These are phyloP conservation scores for Pythium guiyangense DNA, from an alignment of 352 stramenopile species.

Conservation along the genomic window DNA sequence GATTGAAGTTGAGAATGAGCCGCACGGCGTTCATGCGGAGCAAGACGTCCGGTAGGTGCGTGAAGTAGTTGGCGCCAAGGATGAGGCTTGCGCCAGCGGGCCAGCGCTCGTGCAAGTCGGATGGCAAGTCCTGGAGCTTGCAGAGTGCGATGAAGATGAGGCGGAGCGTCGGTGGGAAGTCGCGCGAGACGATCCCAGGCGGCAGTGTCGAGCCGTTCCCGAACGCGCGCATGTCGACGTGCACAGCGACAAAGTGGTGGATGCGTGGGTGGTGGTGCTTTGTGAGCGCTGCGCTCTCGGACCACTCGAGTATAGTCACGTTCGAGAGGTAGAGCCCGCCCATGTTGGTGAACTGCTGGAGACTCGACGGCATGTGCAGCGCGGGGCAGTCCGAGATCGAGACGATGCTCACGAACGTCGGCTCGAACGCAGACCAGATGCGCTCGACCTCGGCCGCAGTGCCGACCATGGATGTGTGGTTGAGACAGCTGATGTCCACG, in stretches of 20 bases:
- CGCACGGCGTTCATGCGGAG: constrained; percentile 8
- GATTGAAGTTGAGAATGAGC: constrained; percentile 4
- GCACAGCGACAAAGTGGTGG: constrained; percentile 21
- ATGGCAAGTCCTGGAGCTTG: constrained; percentile 27
- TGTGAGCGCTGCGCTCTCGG: constrained; percentile 18
- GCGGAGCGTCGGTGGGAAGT: constrained; percentile 24
- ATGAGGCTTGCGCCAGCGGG: constrained; percentile 13
- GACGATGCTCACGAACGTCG: constrained; percentile 14
- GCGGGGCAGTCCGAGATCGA: constrained; percentile 22
- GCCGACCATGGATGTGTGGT: background rate
- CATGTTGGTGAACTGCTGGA: constrained; percentile 23
- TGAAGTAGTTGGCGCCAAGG: constrained; percentile 18
- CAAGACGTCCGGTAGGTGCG: constrained; percentile 17
- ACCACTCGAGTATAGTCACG: constrained; percentile 26
- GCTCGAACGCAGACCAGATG: constrained; percentile 10
- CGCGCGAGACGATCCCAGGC: constrained; percentile 19
- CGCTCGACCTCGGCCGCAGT: constrained; percentile 6
- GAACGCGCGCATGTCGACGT: constrained; percentile 17
- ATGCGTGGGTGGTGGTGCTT: constrained; percentile 24
- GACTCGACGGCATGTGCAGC: constrained; percentile 23
- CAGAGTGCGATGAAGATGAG: constrained; percentile 28
- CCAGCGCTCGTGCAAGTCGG: constrained; percentile 33
- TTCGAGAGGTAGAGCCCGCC: constrained; percentile 34
- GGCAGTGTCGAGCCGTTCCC: constrained; percentile 17
- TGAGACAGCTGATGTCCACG: constrained; percentile 29